Percentiles rank a stretch among this genome's conserved stretches.
Evolutionary conservation across 148 eudicot species (phyloP).

Genomic region (Rhododendron kiyosumense): DNA sequence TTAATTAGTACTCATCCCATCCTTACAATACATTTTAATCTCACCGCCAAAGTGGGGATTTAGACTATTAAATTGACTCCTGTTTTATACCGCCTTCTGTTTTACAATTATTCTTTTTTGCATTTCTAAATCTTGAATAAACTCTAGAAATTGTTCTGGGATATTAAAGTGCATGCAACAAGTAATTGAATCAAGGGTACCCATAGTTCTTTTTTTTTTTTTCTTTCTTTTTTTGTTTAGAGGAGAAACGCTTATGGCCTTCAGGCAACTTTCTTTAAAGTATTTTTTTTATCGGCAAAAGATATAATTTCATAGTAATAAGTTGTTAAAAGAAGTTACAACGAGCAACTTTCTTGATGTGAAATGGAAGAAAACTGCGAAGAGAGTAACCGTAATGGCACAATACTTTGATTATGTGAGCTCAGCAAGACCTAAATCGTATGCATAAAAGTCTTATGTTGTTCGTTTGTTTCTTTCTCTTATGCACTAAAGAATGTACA

Average conservation of each 20-base stretch:
- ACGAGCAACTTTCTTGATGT: too few species aligned
- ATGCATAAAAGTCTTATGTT: too few species aligned
- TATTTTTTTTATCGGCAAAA: too few species aligned
- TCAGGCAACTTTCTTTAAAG: too few species aligned
- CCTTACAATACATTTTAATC: background rate
- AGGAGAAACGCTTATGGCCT: too few species aligned
- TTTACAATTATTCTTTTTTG: background rate
- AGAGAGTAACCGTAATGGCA: background rate
- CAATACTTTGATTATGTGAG: too few species aligned
- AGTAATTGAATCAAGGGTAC: background rate
- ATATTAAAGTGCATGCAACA: background rate
- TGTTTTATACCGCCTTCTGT: background rate
- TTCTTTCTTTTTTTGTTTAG: too few species aligned
- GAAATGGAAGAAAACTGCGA: background rate
- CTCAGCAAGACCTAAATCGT: too few species aligned
- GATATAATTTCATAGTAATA: too few species aligned
- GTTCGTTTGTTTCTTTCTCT: too few species aligned
- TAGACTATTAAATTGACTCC: background rate
- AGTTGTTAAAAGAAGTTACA: too few species aligned
- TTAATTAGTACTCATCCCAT: background rate
- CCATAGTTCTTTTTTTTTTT: background rate
- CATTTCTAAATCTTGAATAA: background rate
- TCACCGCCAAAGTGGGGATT: background rate
- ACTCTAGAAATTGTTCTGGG: background rate
- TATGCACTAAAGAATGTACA: too few species aligned